Evolutionary conservation across 345 rosid species (phyloP).

Genomic region (Hevea brasiliensis): DNA sequence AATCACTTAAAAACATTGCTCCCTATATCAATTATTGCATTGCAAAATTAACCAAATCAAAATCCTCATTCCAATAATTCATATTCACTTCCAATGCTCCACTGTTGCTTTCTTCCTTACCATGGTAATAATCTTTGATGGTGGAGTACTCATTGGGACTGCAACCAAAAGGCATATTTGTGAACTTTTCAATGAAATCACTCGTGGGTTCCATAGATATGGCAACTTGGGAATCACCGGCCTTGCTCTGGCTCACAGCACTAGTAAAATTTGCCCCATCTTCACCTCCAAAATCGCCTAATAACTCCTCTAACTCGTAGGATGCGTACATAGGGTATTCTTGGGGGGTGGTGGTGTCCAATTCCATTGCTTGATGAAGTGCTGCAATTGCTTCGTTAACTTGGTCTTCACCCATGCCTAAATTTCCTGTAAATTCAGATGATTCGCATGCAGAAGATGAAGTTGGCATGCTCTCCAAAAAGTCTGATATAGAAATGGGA

Average conservation of each 20-base stretch:
- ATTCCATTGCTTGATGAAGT: background rate
- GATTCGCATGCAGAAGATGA: background rate
- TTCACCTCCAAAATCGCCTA: background rate
- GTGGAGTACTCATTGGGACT: background rate
- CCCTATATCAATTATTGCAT: background rate
- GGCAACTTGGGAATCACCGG: background rate
- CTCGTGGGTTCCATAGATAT: background rate
- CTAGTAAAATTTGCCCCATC: background rate
- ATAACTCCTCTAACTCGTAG: background rate
- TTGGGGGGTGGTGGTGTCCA: too few species aligned
- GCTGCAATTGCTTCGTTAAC: background rate
- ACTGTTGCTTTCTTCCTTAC: background rate
- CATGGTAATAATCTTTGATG: background rate
- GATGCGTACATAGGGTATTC: background rate
- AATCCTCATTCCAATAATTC: background rate
- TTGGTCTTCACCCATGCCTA: background rate
- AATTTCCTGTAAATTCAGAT: background rate
- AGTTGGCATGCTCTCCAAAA: background rate
- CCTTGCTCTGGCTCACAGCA: background rate
- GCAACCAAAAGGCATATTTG: background rate
- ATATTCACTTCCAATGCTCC: background rate
- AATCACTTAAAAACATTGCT: too few species aligned
- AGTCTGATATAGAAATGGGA: background rate
- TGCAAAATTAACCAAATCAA: background rate
- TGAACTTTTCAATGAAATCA: background rate